Evolutionary conservation across 352 stramenopile genomes (phyloP), one percentile per base, ranked within the genome.

Genomic region (Peronospora tabacina): DNA sequence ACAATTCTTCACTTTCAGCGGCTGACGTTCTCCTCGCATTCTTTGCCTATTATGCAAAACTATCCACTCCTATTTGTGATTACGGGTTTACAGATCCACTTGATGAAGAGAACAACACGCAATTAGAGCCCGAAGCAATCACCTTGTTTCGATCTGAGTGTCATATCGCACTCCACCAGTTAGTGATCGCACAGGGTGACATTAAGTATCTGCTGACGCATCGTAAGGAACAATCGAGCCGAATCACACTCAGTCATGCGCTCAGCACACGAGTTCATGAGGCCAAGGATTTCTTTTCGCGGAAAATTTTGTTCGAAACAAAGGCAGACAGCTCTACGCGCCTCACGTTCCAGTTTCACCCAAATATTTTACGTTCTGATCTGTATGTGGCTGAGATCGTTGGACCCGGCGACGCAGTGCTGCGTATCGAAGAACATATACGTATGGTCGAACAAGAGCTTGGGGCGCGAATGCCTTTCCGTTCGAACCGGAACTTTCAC

Each of bases 231-330:
- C 71, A 87, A 37, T 68, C 63, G 3, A 83, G 72, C 30, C 66
- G 69, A 22, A 71, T 90, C 12, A 88, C 75, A 32, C 70, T 90
- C 11, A 90, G 77, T 40, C 75, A 82, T 24, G 80, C 80, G 6
- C 44, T 90, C 9, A 90, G 77, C 43, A 72, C 68, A 33, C 71
- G 72, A 1, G 58, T 90, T 24, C 65, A 74, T 11, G 63, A 71
- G 7, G 69, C 68, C 0, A 70, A 63, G 6, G 73, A 83, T 16
- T 90, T 90, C 32, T 85, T 80, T 24, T 70, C 75, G 0, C 63
- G 68, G 15, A 88, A 90, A 55, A 76, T 90, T 16, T 28, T 87
- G 13, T 69, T 73, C 16, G 67, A 81, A 39, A 58, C 67, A 5
- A 62, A 75, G 38, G 51, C 69, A 11, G 50, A 68, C 4, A 58